Evolutionary conservation across 1,139 yeast species (phyloP), one percentile per base, ranked within the genome.

Genomic region (Sugiyamaella xylanicola): DNA sequence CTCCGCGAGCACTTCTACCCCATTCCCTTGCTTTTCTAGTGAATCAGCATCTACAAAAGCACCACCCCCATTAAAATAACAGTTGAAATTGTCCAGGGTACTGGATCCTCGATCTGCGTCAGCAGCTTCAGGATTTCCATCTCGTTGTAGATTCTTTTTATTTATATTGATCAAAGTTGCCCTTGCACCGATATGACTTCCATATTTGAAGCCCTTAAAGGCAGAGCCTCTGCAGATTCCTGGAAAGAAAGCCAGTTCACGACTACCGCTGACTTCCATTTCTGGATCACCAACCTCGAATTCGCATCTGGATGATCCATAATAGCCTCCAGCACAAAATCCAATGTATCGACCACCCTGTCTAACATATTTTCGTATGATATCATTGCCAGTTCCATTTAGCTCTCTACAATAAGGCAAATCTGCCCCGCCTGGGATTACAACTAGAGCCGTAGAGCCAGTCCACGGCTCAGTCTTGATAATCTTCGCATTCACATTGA

Each of bases 381-480:
- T 73, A 2, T 71, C 65, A 64, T 84, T 88, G 0, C 91, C 92
- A 5, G 70, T 73, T 1, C 97, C 96, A 63, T 87, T 83, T 55
- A 92, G 76, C 1, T 77, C 76, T 45, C 78, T 75, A 67, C 97
- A 88, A 67, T 81, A 86, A 0, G 97, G 97, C 53, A 91, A 73
- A 69, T 93, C 99, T 0, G 98, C 97, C 2, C 99, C 99, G 1
- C 99, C 99, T 0, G 99, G 99, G 25, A 95, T 72, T 2, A 92
- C 96, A 52, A 93, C 69, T 61, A 89, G 74, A 0, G 95, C 77
- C 0, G 98, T 87, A 64, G 88, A 87, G 5, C 80, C 67, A 64
- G 80, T 79, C 99, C 99, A 95, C 0, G 99, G 99, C 66, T 93
- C 98, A 42, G 81, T 79, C 49, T 80, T 70, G 15, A 93, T 70